Conservation (phyloP, 768 basidiomycete genomes). For the Trametopsis cervina region DNA sequence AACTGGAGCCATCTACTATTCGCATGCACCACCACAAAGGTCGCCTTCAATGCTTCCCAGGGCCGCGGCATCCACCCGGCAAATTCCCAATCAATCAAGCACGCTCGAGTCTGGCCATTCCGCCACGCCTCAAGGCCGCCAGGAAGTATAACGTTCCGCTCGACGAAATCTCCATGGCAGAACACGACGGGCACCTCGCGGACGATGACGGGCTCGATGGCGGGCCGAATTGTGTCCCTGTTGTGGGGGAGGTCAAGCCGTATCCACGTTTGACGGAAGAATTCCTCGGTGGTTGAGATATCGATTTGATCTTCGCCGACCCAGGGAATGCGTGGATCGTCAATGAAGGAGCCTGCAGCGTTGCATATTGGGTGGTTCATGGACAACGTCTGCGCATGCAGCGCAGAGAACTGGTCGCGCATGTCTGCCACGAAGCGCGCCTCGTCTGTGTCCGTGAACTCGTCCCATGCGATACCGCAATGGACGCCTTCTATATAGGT, state of each 20-base stretch:
- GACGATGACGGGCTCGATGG: constrained; percentile 9
- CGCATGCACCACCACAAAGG: too few relatives aligned
- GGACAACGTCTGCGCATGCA: background rate
- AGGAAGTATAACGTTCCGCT: constrained; percentile 12
- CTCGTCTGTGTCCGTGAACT: constrained; percentile 9
- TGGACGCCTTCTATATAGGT: constrained; percentile 13
- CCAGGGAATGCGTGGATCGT: constrained; percentile 16
- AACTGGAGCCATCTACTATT: too few relatives aligned
- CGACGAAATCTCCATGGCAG: constrained; percentile 12
- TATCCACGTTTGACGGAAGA: constrained; percentile 11
- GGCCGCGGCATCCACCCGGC: constrained; percentile 13
- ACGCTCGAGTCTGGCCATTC: background rate
- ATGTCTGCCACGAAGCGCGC: constrained; percentile 3
- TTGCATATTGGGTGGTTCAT: constrained; percentile 1
- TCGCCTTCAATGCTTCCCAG: constrained; percentile 16
- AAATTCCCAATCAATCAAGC: constrained; percentile 14
- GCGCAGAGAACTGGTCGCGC: background rate
- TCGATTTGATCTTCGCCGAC: constrained; percentile 4
- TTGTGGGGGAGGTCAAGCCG: constrained; percentile 4
- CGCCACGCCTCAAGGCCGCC: constrained; percentile 11
- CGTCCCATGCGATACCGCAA: constrained; percentile 6
- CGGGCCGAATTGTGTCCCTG: constrained; percentile 2
- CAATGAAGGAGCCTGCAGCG: constrained; percentile 4
- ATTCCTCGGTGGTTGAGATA: constrained; percentile 3
- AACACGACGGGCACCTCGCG: constrained; percentile 14